Conservation (phyloP, 2,329 filamentous ascomycete genomes). For the Fusarium kyushuense region DNA sequence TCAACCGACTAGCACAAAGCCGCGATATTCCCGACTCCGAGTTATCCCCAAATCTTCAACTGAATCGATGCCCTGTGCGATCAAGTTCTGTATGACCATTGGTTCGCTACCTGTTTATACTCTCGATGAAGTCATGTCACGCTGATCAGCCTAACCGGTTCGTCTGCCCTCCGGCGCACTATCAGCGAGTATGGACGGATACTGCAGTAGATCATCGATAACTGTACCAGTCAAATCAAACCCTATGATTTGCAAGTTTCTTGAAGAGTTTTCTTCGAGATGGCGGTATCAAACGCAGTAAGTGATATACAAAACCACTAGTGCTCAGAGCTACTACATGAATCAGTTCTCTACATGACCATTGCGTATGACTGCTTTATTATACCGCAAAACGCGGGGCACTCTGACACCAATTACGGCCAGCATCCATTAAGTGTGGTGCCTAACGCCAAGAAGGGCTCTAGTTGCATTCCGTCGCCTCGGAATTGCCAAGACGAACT, state of each 20-base stretch:
- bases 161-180: not conserved
- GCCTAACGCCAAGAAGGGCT: not conserved
- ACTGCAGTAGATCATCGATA: conserved; percentile 11
- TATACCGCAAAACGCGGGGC: conserved; percentile 17
- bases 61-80: not conserved
- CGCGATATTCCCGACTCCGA: not conserved
- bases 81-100: not conserved
- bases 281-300: not conserved
- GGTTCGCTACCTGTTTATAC: not conserved
- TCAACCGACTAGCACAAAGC: not conserved
- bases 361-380: conserved; percentile 21
- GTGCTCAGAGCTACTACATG: not conserved
- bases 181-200: not conserved
- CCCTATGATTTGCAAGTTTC: conserved; percentile 23
- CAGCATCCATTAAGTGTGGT: conserved; percentile 19
- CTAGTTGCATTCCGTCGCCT: conserved; percentile 19
- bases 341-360: conserved; percentile 24
- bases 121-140: conserved; percentile 19
- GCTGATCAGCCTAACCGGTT: conserved; percentile 7
- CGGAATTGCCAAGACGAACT: conserved; percentile 18
- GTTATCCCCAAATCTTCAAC: not conserved
- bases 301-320: not conserved
- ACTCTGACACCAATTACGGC: conserved; percentile 7
- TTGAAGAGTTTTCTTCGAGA: not conserved
- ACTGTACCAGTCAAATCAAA: conserved; percentile 5